These are phyloP conservation scores for Epichloe sibirici DNA, from an alignment of 2,329 filamentous ascomycete genomes.

Conservation along the genomic window DNA sequence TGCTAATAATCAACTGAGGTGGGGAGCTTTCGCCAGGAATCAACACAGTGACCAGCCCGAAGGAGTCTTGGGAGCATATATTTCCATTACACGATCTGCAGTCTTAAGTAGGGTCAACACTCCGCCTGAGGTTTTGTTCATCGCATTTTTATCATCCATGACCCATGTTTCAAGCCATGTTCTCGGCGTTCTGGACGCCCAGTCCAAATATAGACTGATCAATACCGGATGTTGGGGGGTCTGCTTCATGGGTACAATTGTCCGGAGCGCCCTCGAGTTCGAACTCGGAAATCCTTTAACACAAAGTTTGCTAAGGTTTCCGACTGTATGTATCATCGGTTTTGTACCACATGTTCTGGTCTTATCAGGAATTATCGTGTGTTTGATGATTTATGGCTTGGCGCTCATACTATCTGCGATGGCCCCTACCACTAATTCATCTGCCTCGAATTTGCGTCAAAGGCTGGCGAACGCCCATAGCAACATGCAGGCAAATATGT, in stretches of 20 bases:
- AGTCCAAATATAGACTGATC: conserved; percentile 66
- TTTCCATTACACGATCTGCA: conserved; percentile 48
- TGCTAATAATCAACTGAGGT: conserved; percentile 66
- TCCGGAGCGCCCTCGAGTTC: conserved; percentile 59
- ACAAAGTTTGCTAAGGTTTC: conserved; percentile 69
- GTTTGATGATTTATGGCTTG: conserved; percentile 62
- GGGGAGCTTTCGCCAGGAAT: conserved; percentile 48
- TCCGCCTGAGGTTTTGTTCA: conserved; percentile 74
- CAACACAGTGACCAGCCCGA: conserved; percentile 21
- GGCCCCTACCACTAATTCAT: conserved; percentile 13
- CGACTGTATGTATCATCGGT: conserved; percentile 87
- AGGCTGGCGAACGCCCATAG: conserved; percentile 61
- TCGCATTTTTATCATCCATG: conserved; percentile 78
- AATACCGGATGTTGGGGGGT: conserved; percentile 89
- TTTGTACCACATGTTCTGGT: conserved; percentile 93
- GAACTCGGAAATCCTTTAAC: conserved; percentile 46
- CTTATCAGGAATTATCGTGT: conserved; percentile 63
- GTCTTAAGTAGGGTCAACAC: conserved; percentile 76
- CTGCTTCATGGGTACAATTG: conserved; percentile 77
- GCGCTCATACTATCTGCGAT: conserved; percentile 63
- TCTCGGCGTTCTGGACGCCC: conserved; percentile 68
- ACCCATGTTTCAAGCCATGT: conserved; percentile 79
- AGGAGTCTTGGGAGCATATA: conserved; percentile 17
- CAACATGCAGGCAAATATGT: conserved; percentile 87
- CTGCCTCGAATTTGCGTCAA: conserved; percentile 36